A percentile compares a stretch with the other conserved stretches of the same genome.
These are phyloP conservation scores for Eucalyptus albens DNA, from an alignment of 345 rosid species.

Conservation along the genomic window DNA sequence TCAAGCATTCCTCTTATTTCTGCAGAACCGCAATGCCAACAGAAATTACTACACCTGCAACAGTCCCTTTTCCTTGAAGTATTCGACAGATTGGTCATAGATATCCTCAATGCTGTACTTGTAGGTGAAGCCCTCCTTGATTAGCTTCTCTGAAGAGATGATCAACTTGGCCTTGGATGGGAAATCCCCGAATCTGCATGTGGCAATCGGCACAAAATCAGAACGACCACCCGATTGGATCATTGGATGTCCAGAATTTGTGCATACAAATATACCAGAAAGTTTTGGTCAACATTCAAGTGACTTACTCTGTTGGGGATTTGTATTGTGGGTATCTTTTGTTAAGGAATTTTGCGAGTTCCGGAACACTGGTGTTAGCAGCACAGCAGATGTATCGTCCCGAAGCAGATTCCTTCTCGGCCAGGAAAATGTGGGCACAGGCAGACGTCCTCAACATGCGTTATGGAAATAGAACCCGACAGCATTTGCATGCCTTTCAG, in stretches of 20 bases:
- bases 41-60: conserved; percentile 6
- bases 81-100: conserved; percentile 59
- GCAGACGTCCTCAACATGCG: conserved; percentile 76
- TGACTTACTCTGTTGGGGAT: conserved; percentile 50
- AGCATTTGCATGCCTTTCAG: conserved; percentile 81
- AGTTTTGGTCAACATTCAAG: not conserved
- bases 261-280: not conserved
- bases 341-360: conserved; percentile 49
- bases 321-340: conserved; percentile 52
- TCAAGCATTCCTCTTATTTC: not conserved
- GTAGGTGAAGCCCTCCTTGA: conserved; percentile 56
- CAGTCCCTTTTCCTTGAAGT: conserved; percentile 32
- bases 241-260: not conserved
- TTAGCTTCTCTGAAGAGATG: conserved; percentile 61
- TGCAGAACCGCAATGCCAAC: not conserved
- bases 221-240: not conserved
- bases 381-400: conserved; percentile 74
- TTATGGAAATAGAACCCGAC: conserved; percentile 70
- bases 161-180: conserved; percentile 46
- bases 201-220: not conserved
- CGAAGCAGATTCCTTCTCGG: conserved; percentile 70
- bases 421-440: conserved; percentile 75
- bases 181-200: conserved; percentile 56
- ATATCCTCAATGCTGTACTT: conserved; percentile 60
- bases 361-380: conserved; percentile 53